These are phyloP conservation scores for Picea sitchensis DNA, from an alignment of 75 land plant species.

Conservation along the genomic window DNA sequence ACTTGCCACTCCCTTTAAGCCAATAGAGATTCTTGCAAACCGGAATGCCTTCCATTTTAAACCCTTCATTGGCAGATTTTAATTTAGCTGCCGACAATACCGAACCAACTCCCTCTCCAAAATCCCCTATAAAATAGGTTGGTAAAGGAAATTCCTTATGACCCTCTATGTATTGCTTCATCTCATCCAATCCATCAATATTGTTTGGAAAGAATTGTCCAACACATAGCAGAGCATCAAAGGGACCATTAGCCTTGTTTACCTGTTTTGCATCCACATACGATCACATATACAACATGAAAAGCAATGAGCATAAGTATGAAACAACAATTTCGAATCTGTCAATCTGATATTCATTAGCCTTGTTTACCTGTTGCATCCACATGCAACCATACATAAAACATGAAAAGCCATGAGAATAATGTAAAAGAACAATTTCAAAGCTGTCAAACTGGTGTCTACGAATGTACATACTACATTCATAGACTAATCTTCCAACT, in stretches of 20 bases:
- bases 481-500: not conserved
- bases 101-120: conserved; percentile 62
- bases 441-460: not conserved
- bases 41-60: conserved; percentile 69
- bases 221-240: conserved; percentile 90
- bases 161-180: conserved; percentile 57
- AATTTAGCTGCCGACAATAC: conserved; percentile 46
- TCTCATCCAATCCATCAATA: conserved; percentile 45
- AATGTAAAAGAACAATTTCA: not conserved
- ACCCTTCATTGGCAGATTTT: conserved; percentile 47
- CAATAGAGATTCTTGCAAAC: conserved; percentile 73
- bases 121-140: conserved; percentile 94
- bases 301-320: not conserved
- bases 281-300: not conserved
- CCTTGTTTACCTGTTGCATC: not conserved
- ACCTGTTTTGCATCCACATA: conserved; percentile 46
- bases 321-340: not conserved
- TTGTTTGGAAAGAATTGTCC: conserved; percentile 92
- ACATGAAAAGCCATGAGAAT: conserved; percentile 3
- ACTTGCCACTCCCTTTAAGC: conserved; percentile 91
- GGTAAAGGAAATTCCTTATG: conserved; percentile 68
- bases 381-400: not conserved
- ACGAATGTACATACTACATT: not conserved
- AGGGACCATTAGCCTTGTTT: conserved; percentile 89
- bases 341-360: not conserved